phyloP scores from a whole-genome alignment of 345 rosid species.

The Dipteronia dyeriana region DNA sequence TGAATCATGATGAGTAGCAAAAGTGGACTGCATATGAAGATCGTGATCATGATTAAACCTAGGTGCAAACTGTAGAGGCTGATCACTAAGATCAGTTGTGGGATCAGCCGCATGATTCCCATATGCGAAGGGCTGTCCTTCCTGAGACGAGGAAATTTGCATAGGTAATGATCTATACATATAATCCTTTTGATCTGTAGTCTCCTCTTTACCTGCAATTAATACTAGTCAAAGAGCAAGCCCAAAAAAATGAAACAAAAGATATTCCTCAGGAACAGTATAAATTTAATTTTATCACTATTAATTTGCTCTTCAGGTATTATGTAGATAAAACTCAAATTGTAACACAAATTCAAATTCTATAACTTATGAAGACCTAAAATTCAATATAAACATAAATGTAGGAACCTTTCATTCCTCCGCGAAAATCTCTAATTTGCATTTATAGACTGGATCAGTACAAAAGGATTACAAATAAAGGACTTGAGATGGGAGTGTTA shows the following conservation, averaged over 20 bases:
- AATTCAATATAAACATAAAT: not conserved
- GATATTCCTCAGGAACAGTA: not conserved
- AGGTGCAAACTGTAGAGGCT: constrained; percentile 68
- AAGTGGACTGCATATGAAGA: constrained; percentile 46
- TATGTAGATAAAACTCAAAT: not conserved
- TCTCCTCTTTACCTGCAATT: constrained; percentile 49
- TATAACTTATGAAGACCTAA: not conserved
- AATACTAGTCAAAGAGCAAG: constrained; percentile 31
- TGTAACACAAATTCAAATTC: not conserved
- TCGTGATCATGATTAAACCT: constrained; percentile 53
- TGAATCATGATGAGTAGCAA: constrained; percentile 46
- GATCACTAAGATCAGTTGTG: constrained; percentile 52
- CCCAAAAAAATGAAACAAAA: not conserved
- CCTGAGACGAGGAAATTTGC: constrained; percentile 48
- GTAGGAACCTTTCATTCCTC: not conserved
- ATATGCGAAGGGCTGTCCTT: constrained; percentile 51
- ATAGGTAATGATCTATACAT: constrained; percentile 32
- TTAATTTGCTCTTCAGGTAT: constrained; percentile 6
- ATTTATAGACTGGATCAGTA: not conserved
- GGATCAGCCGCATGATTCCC: constrained; percentile 60
- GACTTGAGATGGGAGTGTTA: not conserved
- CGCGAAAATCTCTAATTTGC: not conserved
- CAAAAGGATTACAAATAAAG: not conserved
- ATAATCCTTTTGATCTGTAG: constrained; percentile 37
- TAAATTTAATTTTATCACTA: constrained; percentile 11